Conservation (phyloP, 2,329 filamentous ascomycete species). For the Orbilia ellipsospora region DNA sequence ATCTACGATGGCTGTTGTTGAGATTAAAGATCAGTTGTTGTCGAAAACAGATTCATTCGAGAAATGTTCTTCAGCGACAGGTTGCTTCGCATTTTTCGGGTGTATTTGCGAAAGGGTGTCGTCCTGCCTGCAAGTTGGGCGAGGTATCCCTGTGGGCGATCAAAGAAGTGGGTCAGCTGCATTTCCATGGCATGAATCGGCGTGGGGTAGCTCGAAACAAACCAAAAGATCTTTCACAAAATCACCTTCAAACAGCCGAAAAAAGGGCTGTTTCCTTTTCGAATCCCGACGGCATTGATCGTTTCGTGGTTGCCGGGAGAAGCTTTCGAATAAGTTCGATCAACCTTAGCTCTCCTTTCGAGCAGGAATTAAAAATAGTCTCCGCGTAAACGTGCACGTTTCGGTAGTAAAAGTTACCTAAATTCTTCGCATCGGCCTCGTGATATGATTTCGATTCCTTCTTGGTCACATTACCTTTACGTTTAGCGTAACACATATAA, state of each 20-base stretch:
- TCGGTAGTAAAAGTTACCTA: constrained; percentile 41
- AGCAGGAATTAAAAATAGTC: constrained; percentile 22
- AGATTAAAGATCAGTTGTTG: not conserved
- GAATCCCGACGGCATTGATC: no score
- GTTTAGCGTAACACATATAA: constrained; percentile 38
- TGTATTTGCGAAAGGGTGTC: constrained; percentile 19
- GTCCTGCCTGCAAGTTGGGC: constrained; percentile 44
- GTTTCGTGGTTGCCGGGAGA: not conserved
- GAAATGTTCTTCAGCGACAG: constrained; percentile 16
- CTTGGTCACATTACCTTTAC: constrained; percentile 43
- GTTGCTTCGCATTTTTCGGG: constrained; percentile 22
- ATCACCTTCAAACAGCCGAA: no score
- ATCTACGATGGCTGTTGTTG: not conserved
- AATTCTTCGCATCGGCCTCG: constrained; percentile 20
- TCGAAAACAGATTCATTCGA: not conserved
- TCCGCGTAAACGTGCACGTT: constrained; percentile 15
- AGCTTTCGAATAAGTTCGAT: not conserved
- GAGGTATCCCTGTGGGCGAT: constrained; percentile 52
- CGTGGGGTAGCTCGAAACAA: constrained; percentile 37
- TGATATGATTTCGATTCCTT: constrained; percentile 26
- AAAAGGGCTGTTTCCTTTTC: no score
- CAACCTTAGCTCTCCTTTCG: not conserved
- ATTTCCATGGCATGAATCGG: constrained; percentile 16
- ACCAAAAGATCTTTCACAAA: not conserved
- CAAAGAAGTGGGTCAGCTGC: constrained; percentile 53